These are phyloP conservation scores for Pichia deserticola DNA, from an alignment of 805 yeast genomes.

Conservation along the genomic window DNA sequence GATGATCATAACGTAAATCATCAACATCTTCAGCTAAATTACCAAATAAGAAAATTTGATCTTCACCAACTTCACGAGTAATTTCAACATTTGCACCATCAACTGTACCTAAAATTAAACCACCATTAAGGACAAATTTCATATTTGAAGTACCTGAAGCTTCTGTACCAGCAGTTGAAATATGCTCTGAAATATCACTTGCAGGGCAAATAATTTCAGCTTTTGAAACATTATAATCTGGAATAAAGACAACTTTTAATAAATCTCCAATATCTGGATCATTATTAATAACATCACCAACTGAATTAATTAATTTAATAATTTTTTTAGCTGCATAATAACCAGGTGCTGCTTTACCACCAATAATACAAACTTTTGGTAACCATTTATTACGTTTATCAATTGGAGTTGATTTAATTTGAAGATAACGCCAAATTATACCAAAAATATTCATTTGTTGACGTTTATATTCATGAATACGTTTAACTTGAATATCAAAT, in stretches of 20 bases:
- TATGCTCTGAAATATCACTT: slow-evolving; percentile 85
- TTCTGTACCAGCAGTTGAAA: slow-evolving; percentile 95
- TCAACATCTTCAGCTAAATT: slow-evolving; percentile 87
- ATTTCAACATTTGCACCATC: slow-evolving; percentile 97
- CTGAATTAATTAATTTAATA: slow-evolving; percentile 77
- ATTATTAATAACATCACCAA: slow-evolving; percentile 69
- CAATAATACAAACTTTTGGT: slow-evolving; percentile 76
- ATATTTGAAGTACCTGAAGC: slow-evolving; percentile 95
- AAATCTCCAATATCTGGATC: slow-evolving; percentile 69
- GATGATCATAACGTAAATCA: slow-evolving; percentile 70
- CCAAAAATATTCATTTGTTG: slow-evolving; percentile 92
- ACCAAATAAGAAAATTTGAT: slow-evolving; percentile 87
- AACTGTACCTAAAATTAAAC: slow-evolving; percentile 88
- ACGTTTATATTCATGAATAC: slow-evolving; percentile 94
- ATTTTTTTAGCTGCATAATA: slow-evolving; percentile 91
- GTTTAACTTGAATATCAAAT: slow-evolving; percentile 88
- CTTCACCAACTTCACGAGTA: slow-evolving; percentile 89
- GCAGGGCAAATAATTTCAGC: slow-evolving; percentile 90
- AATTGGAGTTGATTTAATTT: slow-evolving; percentile 59
- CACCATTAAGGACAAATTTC: slow-evolving; percentile 94
- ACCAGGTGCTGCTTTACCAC: slow-evolving; percentile 98
- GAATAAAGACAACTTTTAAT: slow-evolving; percentile 80
- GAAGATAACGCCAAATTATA: slow-evolving; percentile 73
- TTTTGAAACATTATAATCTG: slow-evolving; percentile 90
- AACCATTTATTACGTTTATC: slow-evolving; percentile 57